Percentiles rank a stretch among this genome's conserved stretches.
phyloP scores from a whole-genome alignment of 2,329 filamentous ascomycete species.

The Plenodomus lindquistii region DNA sequence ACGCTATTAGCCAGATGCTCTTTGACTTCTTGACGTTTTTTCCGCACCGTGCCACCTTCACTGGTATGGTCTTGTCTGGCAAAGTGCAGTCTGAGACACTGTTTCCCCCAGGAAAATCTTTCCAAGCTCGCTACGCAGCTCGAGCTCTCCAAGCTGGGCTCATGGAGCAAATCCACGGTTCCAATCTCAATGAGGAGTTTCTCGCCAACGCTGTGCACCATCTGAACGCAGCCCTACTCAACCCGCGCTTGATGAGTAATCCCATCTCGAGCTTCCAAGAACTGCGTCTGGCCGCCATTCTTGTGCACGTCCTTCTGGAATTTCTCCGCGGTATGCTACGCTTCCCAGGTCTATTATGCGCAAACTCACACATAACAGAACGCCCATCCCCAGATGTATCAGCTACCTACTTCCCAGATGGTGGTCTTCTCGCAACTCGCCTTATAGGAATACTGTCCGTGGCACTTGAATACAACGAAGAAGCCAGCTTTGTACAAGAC shows the following conservation, averaged over 20 bases:
- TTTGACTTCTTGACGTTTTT: constrained; percentile 42
- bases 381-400: constrained; percentile 38
- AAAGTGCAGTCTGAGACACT: constrained; percentile 25
- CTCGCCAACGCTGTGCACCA: constrained; percentile 36
- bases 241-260: constrained; percentile 27
- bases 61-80: constrained; percentile 30
- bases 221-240: constrained; percentile 35
- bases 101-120: constrained; percentile 42
- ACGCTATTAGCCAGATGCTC: constrained; percentile 47
- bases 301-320: constrained; percentile 34
- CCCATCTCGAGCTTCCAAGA: constrained; percentile 23
- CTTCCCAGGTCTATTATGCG: constrained; percentile 2
- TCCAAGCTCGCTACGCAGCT: constrained; percentile 41
- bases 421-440: constrained; percentile 32
- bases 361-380: constrained; percentile 37
- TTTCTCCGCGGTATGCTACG: constrained; percentile 39
- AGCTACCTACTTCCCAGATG: constrained; percentile 38
- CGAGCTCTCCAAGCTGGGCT: constrained; percentile 34
- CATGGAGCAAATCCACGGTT: constrained; percentile 40
- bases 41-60: constrained; percentile 33
- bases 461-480: constrained; percentile 19
- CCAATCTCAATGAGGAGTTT: constrained; percentile 36
- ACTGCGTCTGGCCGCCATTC: constrained; percentile 30
- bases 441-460: constrained; percentile 32
- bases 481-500: constrained; percentile 20